Percentiles rank a stretch among this genome's conserved stretches.
Evolutionary conservation across 805 yeast species (phyloP).

Genomic region (Candida coquimbonensis): DNA sequence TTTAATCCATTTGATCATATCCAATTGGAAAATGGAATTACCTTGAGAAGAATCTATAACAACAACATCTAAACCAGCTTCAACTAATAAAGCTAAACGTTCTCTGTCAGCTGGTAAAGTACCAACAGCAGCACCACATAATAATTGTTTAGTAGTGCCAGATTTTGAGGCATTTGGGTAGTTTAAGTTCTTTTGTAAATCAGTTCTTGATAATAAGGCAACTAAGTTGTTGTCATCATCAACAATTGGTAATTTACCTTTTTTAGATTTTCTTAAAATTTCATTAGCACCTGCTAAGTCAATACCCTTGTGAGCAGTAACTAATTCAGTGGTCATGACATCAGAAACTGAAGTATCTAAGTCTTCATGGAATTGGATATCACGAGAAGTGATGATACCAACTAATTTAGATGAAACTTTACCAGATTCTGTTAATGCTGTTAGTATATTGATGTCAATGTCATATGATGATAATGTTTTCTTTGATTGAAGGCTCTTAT

Average conservation of each 20-base stretch:
- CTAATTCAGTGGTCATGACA: slow-evolving; percentile 84
- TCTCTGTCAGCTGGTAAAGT: slow-evolving; percentile 83
- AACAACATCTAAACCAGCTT: slow-evolving; percentile 96
- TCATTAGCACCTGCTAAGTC: slow-evolving; percentile 82
- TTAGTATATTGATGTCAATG: slow-evolving; percentile 9
- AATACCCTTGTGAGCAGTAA: slow-evolving; percentile 80
- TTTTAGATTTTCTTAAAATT: slow-evolving; percentile 84
- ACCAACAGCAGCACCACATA: slow-evolving; percentile 99
- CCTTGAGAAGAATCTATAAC: slow-evolving; percentile 96
- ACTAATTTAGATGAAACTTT: slow-evolving; percentile 79
- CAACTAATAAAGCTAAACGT: slow-evolving; percentile 79
- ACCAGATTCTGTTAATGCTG: slow-evolving; percentile 59
- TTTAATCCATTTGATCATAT: slow-evolving; percentile 92
- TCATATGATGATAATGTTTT: background rate
- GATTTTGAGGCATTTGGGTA: slow-evolving; percentile 96
- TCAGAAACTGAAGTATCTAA: slow-evolving; percentile 54
- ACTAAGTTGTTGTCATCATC: slow-evolving; percentile 71
- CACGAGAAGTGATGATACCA: slow-evolving; percentile 96
- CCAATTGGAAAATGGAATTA: slow-evolving; percentile 89
- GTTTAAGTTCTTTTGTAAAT: slow-evolving; percentile 89
- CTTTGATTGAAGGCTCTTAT: background rate
- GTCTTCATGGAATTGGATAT: slow-evolving; percentile 88
- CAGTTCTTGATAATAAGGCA: slow-evolving; percentile 89
- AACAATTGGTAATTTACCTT: slow-evolving; percentile 95
- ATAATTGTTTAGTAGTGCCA: slow-evolving; percentile 84